A percentile compares a stretch with the other conserved stretches of the same genome.
Conservation (phyloP, 2,329 filamentous ascomycete genomes). For the Fusarium sambucinum region DNA sequence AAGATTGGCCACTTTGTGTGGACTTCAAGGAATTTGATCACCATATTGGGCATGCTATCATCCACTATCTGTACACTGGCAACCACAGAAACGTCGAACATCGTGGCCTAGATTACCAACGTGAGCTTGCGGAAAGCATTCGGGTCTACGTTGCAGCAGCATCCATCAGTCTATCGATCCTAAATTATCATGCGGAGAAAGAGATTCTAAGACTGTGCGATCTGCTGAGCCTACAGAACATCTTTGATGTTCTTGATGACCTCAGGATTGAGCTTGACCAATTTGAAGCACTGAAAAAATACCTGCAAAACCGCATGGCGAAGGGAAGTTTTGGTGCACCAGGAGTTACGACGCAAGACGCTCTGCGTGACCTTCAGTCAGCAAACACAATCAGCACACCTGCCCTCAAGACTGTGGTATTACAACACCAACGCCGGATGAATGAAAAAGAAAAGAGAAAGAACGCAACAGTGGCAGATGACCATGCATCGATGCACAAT, state of each 20-base stretch:
- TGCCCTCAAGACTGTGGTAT: neutral
- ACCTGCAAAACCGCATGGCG: neutral
- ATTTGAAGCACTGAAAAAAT: neutral
- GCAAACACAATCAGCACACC: neutral
- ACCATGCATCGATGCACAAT: too few species aligned
- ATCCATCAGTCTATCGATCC: accelerated
- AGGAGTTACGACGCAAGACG: neutral
- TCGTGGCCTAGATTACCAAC: neutral
- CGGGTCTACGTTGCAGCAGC: neutral
- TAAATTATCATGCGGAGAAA: accelerated
- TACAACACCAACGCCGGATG: neutral
- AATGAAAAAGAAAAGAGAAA: neutral
- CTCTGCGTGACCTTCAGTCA: accelerated
- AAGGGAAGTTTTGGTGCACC: neutral
- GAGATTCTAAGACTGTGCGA: neutral
- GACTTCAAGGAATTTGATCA: neutral
- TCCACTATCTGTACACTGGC: slow-evolving; percentile 13
- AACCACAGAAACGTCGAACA: slow-evolving; percentile 1
- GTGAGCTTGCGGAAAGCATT: neutral
- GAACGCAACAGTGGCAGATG: too few species aligned
- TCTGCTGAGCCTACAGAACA: neutral
- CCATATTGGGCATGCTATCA: neutral
- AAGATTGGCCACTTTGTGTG: neutral
- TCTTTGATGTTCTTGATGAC: neutral
- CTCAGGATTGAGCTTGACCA: neutral